Evolutionary conservation across 768 basidiomycete species (phyloP).

Genomic region (Leccinellum albellum): DNA sequence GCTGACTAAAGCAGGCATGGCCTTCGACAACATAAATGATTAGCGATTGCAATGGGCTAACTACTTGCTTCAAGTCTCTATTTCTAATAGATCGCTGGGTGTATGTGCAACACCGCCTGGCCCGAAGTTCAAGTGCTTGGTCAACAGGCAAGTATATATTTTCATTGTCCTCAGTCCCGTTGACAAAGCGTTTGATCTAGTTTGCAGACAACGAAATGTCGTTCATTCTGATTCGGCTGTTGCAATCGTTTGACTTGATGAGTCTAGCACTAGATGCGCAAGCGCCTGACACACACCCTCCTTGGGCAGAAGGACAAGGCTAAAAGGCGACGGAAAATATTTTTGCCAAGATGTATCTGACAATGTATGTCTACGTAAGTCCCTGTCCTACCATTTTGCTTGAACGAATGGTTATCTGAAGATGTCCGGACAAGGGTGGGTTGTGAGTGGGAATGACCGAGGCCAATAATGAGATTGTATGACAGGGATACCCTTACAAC

Average conservation of each 20-base stretch:
- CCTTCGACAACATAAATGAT: no score
- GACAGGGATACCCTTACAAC: neutral
- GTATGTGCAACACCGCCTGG: no score
- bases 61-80: no score
- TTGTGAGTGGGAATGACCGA: conserved; percentile 47
- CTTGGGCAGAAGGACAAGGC: conserved; percentile 45
- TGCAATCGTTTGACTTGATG: conserved; percentile 55
- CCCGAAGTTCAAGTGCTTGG: no score
- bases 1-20: no score
- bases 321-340: conserved; percentile 50
- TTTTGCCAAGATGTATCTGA: conserved; percentile 51
- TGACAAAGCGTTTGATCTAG: conserved; percentile 20
- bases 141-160: conserved; percentile 42
- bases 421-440: conserved; percentile 41
- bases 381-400: neutral
- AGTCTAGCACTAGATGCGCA: conserved; percentile 44
- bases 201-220: conserved; percentile 60
- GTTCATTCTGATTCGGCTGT: conserved; percentile 57
- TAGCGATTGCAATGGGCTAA: no score
- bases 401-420: neutral
- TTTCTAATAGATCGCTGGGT: no score
- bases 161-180: neutral
- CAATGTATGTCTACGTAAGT: conserved; percentile 47
- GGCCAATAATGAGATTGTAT: conserved; percentile 7
- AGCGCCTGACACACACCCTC: conserved; percentile 44